These are phyloP conservation scores for Aureobasidium lini DNA, from an alignment of 2,329 filamentous ascomycete species.

Conservation along the genomic window DNA sequence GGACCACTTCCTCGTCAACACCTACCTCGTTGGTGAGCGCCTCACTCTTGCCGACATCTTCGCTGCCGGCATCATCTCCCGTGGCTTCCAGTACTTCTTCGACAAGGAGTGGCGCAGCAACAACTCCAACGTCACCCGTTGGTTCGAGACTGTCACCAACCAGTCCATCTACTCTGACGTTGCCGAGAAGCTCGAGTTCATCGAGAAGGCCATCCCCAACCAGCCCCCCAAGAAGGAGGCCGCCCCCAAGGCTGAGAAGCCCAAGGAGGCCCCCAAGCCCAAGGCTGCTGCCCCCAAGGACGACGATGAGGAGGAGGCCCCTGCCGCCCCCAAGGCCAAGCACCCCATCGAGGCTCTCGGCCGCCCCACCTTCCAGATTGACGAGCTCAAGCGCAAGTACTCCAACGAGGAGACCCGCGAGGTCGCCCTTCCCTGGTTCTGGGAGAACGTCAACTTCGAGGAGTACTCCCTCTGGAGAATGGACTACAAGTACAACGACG, in stretches of 20 bases:
- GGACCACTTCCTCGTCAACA: constrained; percentile 83
- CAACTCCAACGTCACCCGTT: constrained; percentile 82
- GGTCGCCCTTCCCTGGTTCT: constrained; percentile 91
- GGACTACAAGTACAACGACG: constrained; percentile 98
- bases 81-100: constrained; percentile 90
- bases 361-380: constrained; percentile 72
- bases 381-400: constrained; percentile 99
- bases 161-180: constrained; percentile 85
- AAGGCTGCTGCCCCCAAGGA: constrained; percentile 45
- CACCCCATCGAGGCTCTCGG: constrained; percentile 85
- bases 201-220: constrained; percentile 73
- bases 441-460: constrained; percentile 87
- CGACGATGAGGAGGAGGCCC: constrained; percentile 55
- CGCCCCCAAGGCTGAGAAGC: constrained; percentile 53
- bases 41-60: constrained; percentile 95
- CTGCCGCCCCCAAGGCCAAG: constrained; percentile 78
- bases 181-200: constrained; percentile 65
- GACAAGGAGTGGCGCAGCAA: constrained; percentile 79
- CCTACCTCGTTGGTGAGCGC: constrained; percentile 95
- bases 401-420: constrained; percentile 86
- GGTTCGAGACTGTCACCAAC: constrained; percentile 91
- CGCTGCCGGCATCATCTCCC: constrained; percentile 66
- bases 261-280: constrained; percentile 45
- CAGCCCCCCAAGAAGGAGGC: constrained; percentile 63
- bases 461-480: constrained; percentile 95